Base-by-base conservation (phyloP, 768 basidiomycete species). In the Austroboletus eburneus region DNA sequence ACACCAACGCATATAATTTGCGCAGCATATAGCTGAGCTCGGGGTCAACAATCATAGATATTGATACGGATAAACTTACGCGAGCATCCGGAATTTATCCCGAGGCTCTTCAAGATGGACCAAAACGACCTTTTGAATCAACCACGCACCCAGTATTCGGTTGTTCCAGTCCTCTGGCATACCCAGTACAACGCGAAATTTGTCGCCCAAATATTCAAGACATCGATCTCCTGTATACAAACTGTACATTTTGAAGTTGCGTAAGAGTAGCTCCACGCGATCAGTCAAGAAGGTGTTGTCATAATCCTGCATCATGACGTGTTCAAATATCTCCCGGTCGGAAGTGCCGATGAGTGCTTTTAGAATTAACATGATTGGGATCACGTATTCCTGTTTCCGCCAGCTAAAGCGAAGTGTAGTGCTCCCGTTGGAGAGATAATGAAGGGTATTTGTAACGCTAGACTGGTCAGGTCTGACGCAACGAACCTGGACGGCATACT, bases 311-410 rank as follows among this genome's bases (percentile, higher is more conserved):
- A 97, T 96, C 61, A 95, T 85, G 60, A 99, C 76, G 18, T 91
- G 89, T 65, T 96, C 90, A 62, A 98, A 98, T 39, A 99, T 90
- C 65, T 98, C 96, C 65, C 85, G 87, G 72, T 99, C 96, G 10
- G 88, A 90, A 12, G 93, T 88, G 46, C 84, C 78, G 4, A 92
- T 81, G 25, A 98, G 79, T 22, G 93, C 94, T 63, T 98, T 98
- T 55, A 99, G 78, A 57, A 98, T 76, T 36, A 99, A 79, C 84
- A 98, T 93, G 66, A 97, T 88, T 5, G 96, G 96, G 34, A 99
- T 90, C 45, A 95, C 89, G 64, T 94, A 99, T 78, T 99, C 96
- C 63, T 95, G 89, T 68, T 98, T 99, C 43, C 95, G 74, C 91
- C 91, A 96, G 62, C 81, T 89, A 70, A 99, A 98, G 17, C 96